Conservation (phyloP, 257 asterid species). For the Sherardia arvensis region DNA sequence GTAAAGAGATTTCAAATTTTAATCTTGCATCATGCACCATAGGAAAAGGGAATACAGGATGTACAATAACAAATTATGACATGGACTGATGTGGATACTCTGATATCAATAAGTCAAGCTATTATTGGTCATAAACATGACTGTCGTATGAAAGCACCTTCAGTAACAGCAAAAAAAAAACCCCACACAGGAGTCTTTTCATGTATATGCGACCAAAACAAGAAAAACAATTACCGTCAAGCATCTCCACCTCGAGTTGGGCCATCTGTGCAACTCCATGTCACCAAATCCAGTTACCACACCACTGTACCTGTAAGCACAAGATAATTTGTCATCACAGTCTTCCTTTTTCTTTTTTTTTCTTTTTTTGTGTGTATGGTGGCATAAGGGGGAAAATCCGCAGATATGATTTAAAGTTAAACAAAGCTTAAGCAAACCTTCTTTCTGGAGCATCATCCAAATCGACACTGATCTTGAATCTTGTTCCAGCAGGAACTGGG, state of each 20-base stretch:
- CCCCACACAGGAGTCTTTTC: not conserved
- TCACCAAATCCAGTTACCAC: conserved; percentile 83
- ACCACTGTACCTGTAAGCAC: conserved; percentile 65
- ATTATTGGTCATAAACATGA: not conserved
- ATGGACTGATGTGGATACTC: not conserved
- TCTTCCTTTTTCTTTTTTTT: not conserved
- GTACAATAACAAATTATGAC: not conserved
- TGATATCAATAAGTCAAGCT: not conserved
- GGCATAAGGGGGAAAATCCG: not conserved
- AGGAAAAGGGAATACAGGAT: not conserved
- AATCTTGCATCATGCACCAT: not conserved
- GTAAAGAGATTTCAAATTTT: not conserved
- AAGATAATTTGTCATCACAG: not conserved
- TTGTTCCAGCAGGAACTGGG: conserved; percentile 61
- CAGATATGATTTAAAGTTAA: not conserved
- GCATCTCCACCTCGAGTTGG: conserved; percentile 93
- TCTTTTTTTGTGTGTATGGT: not conserved
- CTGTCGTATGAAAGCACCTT: not conserved
- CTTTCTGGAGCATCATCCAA: conserved; percentile 91
- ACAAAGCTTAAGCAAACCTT: conserved; percentile 34
- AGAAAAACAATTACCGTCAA: conserved; percentile 51
- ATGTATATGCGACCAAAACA: conserved; percentile 18
- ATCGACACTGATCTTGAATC: conserved; percentile 80
- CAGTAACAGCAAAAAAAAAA: not conserved
- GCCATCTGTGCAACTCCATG: conserved; percentile 75